Evolutionary conservation across 2,329 filamentous ascomycete species (phyloP), one percentile per base, ranked within the genome.

Genomic region (Xylariomycetidae sp.): DNA sequence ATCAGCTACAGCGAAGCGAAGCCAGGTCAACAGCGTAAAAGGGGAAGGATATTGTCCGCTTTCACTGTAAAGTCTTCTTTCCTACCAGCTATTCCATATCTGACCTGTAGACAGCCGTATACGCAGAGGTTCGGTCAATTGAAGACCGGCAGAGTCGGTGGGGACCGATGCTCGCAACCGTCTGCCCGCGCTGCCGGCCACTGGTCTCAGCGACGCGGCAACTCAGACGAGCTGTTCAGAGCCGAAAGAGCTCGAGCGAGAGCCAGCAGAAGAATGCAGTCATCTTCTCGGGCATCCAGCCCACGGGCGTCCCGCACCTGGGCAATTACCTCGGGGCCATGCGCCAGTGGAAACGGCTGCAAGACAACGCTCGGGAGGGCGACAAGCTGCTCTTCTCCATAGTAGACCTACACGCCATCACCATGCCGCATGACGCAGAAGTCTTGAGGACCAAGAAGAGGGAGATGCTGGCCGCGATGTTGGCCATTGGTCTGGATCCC

Each of bases 201-300:
- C 24, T 46, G 12, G 35, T 30, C 18, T 41, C 35, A 24, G 34
- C 32, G 30, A 15, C 42, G 19, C 29, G 15, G 10, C 29, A 26
- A 10, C 20, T 30, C 2, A 15, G 13, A 10, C 15, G n/a, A n/a
- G n/a, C 23, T 12, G 18, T 18, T 18, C 20, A 23, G n/a, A 34
- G 23, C 19, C 30, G 20, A 23, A 12, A 23, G 2, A 9, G 18
- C 7, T 37, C 39, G 10, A 20, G 9, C 24, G 4, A 10, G 5
- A 16, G 29, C 23, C 25, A 27, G 14, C 24, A 20, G 10, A 31
- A 33, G 6, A 29, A 43, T 40, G 42, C 40, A 4, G 69, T 82
- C 38, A 76, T 96, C 51, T 95, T 98, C 67, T 96, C 92, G 4
- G 92, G 89, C 33, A 98, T 98, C 49, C 92, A 98, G 60, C 92